Base-by-base conservation (phyloP, 768 basidiomycete genomes). In the Omphalotus guepiniiformis region DNA sequence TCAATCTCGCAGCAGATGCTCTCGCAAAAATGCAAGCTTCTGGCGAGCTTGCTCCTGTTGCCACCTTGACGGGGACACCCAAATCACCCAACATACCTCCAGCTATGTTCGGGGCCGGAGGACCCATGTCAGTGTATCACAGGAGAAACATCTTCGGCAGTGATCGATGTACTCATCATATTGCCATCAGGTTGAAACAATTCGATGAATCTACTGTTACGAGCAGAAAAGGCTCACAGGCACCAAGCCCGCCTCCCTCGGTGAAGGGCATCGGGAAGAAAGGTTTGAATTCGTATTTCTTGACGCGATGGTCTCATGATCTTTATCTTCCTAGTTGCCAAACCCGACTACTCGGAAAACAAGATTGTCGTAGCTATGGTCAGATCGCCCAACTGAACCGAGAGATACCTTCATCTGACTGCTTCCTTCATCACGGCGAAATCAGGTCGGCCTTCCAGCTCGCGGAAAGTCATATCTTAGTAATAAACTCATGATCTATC, bases 281-380 rank as follows among this genome's bases (percentile, higher is more conserved):
- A 75, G 91, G 91, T 89, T 54, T 19, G 15, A 28, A 12, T 46
- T 27, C 39, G 16, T 48, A 22, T 47, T 25, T 49, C 40, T 34
- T 51, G 30, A 46, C n/a, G n/a, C n/a, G n/a, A n/a, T 32, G 27
- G 19, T 29, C 47, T 43, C 12, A 32, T 54, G 7, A 29, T 16
- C 18, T 15, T 27, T 42, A 26, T 34, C 11, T 39, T 30, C 38
- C 37, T 54, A 93, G 91, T 95, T 39, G 87, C 89, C 45, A 97
- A 95, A 65, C 96, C 96, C 4, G 96, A 99, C 60, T 98, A 98
- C 58, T 96, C 93, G 3, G 94, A 97, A 61, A 91, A 92, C 29
- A 99, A 98, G 78, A 96, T 99, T 54, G 93, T 99, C 6, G 79
- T 98, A 9, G 95, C 95, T 2, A 97, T 97, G 91, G 95, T 93